phyloP scores from a whole-genome alignment of 2,329 filamentous ascomycete genomes.

The Aureobasidium sp. region DNA sequence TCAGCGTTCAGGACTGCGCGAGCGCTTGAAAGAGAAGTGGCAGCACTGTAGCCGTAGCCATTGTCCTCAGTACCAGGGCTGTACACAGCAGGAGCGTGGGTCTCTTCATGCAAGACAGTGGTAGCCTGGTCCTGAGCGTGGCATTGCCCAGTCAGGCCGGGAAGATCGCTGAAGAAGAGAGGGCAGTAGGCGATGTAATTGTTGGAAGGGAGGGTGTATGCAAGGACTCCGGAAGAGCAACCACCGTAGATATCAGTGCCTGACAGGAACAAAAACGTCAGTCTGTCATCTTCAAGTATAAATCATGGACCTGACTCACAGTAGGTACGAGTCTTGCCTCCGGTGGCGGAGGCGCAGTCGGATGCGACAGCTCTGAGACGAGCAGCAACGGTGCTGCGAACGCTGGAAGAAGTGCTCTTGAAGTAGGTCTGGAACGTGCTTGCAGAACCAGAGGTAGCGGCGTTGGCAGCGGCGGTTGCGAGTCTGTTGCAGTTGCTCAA shows the following conservation, averaged over 20 bases:
- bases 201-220: conserved; percentile 52
- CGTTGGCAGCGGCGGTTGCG: conserved; percentile 47
- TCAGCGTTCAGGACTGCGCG: conserved; percentile 60
- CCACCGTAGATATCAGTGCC: conserved; percentile 46
- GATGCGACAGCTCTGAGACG: conserved; percentile 47
- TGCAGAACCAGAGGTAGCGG: conserved; percentile 44
- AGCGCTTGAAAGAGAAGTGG: conserved; percentile 38
- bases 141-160: conserved; percentile 45
- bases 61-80: conserved; percentile 53
- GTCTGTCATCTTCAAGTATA: background rate
- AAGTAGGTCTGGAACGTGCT: conserved; percentile 56
- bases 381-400: conserved; percentile 45
- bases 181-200: conserved; percentile 57
- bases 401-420: conserved; percentile 47
- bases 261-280: background rate
- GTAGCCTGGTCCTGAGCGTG: conserved; percentile 60
- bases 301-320: conserved; percentile 33
- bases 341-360: conserved; percentile 48
- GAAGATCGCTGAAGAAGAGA: conserved; percentile 51
- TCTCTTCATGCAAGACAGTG: conserved; percentile 59
- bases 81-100: conserved; percentile 51
- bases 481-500: conserved; percentile 49
- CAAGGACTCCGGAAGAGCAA: conserved; percentile 49
- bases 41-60: conserved; percentile 50
- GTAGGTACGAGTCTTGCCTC: conserved; percentile 48